Evolutionary conservation across 2,329 filamentous ascomycete species (phyloP), one percentile per base, ranked within the genome.

Genomic region (Neofusicoccum kwambonambiense): DNA sequence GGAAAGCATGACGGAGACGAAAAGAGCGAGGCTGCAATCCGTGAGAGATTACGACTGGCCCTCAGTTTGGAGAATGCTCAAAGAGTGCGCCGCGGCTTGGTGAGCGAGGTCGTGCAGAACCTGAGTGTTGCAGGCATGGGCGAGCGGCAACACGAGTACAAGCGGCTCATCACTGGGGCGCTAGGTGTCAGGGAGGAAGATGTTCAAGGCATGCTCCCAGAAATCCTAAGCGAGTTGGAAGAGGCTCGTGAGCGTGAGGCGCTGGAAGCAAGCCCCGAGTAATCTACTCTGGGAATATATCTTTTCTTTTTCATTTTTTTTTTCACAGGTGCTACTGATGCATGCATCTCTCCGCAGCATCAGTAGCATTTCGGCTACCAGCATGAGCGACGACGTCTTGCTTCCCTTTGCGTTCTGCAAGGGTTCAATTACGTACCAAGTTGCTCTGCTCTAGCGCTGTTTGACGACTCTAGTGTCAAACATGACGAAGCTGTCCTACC

Each of bases 141-240:
- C 41, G 89, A 91, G 75, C 88, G 88, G 73, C 90, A 90, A 68
- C 88, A 89, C 69, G 87, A 89, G 74, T 94, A 93, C 75, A 84
- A 89, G 67, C 84, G 84, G 64, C 81, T 93, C 35, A 85, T 92
- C 37, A 86, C 86, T 66, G 85, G 85, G 66, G 91, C 90, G 66
- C 80, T 93, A 34, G 88, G 89, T 31, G 83, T 88, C 15, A 83
- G 86, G 69, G 60, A 51, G 41, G 88, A 90, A 69, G 88, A 86
- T 68, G 83, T 92, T 41, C 90, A 92, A 74, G 81, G 82, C 50
- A 88, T 83, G 78, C 68, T 84, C 70, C 80, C 81, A 1, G 82
- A 83, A 64, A 82, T 84, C 50, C 71, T 83, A 57, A 73, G 73
- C 58, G 81, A 83, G 71, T 70, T 84, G 63, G 81, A 83, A 70